A percentile compares a stretch with the other conserved stretches of the same genome.
Evolutionary conservation across 2,329 filamentous ascomycete genomes (phyloP).

Genomic region (Elsinoe perseae): DNA sequence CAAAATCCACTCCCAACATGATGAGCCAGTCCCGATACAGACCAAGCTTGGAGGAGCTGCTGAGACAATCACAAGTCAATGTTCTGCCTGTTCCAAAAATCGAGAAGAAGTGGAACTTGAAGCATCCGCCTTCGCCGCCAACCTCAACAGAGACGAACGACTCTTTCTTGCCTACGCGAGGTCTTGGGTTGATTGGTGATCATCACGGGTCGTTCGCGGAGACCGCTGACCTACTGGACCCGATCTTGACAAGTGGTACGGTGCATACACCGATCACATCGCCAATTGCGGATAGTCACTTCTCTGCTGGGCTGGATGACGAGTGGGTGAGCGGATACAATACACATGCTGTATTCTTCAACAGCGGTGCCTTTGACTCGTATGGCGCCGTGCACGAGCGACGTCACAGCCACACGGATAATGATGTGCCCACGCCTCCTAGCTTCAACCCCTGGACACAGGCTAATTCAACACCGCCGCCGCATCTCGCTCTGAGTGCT

Average conservation of each 20-base stretch:
- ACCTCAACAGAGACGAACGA: conserved; percentile 37
- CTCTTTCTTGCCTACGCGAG: conserved; percentile 16
- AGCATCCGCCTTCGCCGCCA: conserved; percentile 38
- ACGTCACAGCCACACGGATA: neutral
- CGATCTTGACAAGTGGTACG: conserved; percentile 25
- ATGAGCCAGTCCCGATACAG: conserved; percentile 46
- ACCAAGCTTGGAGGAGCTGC: conserved; percentile 39
- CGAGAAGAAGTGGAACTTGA: conserved; percentile 26
- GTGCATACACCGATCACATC: conserved; percentile 27
- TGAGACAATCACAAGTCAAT: conserved; percentile 38
- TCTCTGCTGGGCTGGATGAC: neutral
- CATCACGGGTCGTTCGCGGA: neutral
- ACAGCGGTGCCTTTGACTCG: conserved; percentile 19
- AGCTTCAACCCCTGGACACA: conserved; percentile 10
- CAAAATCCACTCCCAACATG: conserved; percentile 39
- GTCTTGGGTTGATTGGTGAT: conserved; percentile 26
- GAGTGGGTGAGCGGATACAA: neutral
- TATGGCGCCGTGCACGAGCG: conserved; percentile 15
- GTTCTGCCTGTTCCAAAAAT: conserved; percentile 42
- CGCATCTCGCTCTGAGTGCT: neutral
- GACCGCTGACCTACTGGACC: conserved; percentile 20
- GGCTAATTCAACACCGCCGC: conserved; percentile 4
- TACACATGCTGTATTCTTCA: conserved; percentile 22
- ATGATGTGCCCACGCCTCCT: conserved; percentile 1
- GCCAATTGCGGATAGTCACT: conserved; percentile 18